phyloP scores from a whole-genome alignment of 2,329 filamentous ascomycete species.

The Proliferodiscus dingleyae region DNA sequence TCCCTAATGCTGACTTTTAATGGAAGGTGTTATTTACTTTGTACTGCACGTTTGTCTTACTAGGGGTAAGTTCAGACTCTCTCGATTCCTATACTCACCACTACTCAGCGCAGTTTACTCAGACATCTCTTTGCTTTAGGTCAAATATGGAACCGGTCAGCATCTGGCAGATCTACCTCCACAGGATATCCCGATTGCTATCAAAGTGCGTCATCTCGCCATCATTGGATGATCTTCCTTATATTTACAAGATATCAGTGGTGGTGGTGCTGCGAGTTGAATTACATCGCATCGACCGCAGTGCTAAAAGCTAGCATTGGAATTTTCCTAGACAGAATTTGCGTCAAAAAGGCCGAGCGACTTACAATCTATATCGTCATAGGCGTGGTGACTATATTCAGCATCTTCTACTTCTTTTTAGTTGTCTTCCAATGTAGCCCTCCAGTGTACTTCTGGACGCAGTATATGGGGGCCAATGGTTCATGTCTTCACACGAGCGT shows the following conservation, averaged over 20 bases:
- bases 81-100: not conserved
- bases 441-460: slow-evolving; percentile 34
- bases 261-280: slow-evolving; percentile 27
- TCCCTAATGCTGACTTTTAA: too few species aligned
- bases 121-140: too few species aligned
- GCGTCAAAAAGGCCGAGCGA: slow-evolving; percentile 26
- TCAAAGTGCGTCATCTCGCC: slow-evolving; percentile 15
- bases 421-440: slow-evolving; percentile 34
- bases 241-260: slow-evolving; percentile 15
- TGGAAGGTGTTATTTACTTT: slow-evolving; percentile 15
- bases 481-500: slow-evolving; percentile 26
- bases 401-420: slow-evolving; percentile 36
- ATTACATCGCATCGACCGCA: slow-evolving; percentile 38
- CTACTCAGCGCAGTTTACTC: too few species aligned
- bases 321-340: slow-evolving; percentile 35
- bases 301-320: slow-evolving; percentile 35
- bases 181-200: slow-evolving; percentile 6
- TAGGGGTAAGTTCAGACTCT: slow-evolving; percentile 10
- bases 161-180: slow-evolving; percentile 11
- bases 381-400: slow-evolving; percentile 30
- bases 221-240: too few species aligned
- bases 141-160: slow-evolving; percentile 18
- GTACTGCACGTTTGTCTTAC: slow-evolving; percentile 15
- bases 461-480: slow-evolving; percentile 26
- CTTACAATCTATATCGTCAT: slow-evolving; percentile 32